Percentiles rank a stretch among this genome's conserved stretches.
phyloP scores from a whole-genome alignment of 106 monocot genomes.

The Allium fistulosum region DNA sequence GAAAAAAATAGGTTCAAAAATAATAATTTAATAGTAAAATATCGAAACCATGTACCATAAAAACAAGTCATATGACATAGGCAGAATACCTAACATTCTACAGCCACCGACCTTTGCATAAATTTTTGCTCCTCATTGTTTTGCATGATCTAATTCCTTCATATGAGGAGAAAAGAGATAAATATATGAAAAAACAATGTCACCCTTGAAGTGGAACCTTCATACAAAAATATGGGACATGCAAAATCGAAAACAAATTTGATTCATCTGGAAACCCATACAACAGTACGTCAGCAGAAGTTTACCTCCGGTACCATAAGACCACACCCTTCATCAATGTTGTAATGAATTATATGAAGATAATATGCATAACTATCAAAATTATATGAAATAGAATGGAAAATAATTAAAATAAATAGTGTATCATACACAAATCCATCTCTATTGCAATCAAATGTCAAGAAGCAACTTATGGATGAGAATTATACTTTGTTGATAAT shows the following conservation, averaged over 20 bases:
- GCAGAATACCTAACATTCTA: constrained; percentile 78
- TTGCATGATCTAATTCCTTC: constrained; percentile 83
- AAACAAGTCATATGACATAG: no score
- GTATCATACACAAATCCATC: constrained; percentile 92
- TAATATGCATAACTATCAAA: not conserved
- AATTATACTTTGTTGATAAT: constrained; percentile 77
- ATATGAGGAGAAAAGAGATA: not conserved
- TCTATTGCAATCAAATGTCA: constrained; percentile 90
- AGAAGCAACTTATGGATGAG: constrained; percentile 59
- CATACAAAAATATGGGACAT: no score
- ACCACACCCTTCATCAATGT: constrained; percentile 92
- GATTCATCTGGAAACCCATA: no score
- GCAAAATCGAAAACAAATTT: no score
- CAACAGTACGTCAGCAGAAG: not conserved
- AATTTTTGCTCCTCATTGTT: constrained; percentile 76
- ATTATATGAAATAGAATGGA: not conserved
- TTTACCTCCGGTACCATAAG: constrained; percentile 91
- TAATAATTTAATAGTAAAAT: no score
- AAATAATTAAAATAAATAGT: constrained; percentile 1
- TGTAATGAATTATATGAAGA: constrained; percentile 18
- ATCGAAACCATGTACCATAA: no score
- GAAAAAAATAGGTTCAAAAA: no score
- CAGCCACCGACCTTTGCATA: constrained; percentile 94
- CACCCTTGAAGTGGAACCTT: no score
- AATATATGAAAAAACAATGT: not conserved